Evolutionary conservation across 768 basidiomycete genomes (phyloP), one percentile per base, ranked within the genome.

Genomic region (Amanita rimosa): DNA sequence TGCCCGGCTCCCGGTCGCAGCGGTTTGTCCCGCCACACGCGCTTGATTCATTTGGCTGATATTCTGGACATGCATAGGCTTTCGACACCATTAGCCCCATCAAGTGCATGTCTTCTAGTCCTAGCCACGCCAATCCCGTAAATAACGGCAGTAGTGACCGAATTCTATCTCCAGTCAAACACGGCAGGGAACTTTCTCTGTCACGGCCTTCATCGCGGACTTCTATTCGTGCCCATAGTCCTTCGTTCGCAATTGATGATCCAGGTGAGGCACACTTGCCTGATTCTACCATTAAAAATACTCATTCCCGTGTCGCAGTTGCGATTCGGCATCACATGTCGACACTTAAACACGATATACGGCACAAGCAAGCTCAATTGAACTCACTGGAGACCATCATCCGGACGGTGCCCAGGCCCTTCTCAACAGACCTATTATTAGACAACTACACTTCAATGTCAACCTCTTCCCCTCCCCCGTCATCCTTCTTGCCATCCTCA

Each of bases 341-440:
- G 55, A 81, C 80, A 35, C 66, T 90, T 58, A 88, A 83, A 65
- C 87, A 90, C 61, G 78, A 73, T 60, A 90, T 90, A 57, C 70
- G 87, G 53, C 86, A 89, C 57, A 84, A 90, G 59, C 85, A 88
- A 68, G 86, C 86, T 16, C 85, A 89, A 56, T 63, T 88, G 31
- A 75, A 81, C 55, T 70, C 59, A 34, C 74, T 89, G 46, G 87
- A 90, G 62, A 84, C 70, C 58, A 70, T 76, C 46, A 66, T 90
- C 42, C 72, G 81, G 44, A 76, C 76, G 54, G 78, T 78, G 14
- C 83, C 85, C 13, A 75, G 87, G 50, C 78, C 81, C 34, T 69
- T 77, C 54, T 66, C 67, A n/a, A 58, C 68, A 22, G 66, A 71
- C 35, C 54, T 64, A 26, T 54, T 58, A 31, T 43, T 49, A 52